A percentile compares a stretch with the other conserved stretches of the same genome.
phyloP scores from a whole-genome alignment of 2,329 filamentous ascomycete genomes.

The Monilinia fructicola region DNA sequence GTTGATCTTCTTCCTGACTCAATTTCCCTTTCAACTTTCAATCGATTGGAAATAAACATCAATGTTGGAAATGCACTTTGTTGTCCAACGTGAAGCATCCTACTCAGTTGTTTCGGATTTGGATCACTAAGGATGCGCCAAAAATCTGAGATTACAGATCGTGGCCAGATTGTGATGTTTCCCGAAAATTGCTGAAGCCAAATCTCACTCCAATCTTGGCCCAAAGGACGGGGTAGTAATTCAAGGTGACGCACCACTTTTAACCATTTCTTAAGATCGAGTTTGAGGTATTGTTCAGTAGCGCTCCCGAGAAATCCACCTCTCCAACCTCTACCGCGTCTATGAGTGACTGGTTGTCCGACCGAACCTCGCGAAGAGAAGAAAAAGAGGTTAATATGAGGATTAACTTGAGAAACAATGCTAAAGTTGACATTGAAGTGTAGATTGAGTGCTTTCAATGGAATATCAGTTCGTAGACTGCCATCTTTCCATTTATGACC shows the following conservation, averaged over 20 bases:
- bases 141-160: constrained; percentile 76
- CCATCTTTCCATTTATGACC: constrained; percentile 99
- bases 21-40: constrained; percentile 76
- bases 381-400: constrained; percentile 98
- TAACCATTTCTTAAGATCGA: constrained; percentile 97
- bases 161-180: constrained; percentile 95
- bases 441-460: constrained; percentile 87
- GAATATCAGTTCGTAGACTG: constrained; percentile 89
- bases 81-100: constrained; percentile 89
- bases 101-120: constrained; percentile 67
- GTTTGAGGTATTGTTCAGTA: constrained; percentile 90
- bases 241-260: constrained; percentile 92
- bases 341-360: constrained; percentile 89
- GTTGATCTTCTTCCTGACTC: constrained; percentile 58
- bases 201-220: constrained; percentile 95
- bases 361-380: constrained; percentile 92
- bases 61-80: constrained; percentile 88
- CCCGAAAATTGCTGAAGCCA: constrained; percentile 95
- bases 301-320: constrained; percentile 93
- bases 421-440: constrained; percentile 99
- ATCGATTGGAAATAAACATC: constrained; percentile 83
- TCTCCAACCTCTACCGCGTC: constrained; percentile 89
- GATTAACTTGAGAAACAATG: constrained; percentile 86
- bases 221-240: constrained; percentile 81
- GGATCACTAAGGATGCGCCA: constrained; percentile 85